Base-by-base conservation (phyloP, 768 basidiomycete species). In the Punctularia strigosozonata region DNA sequence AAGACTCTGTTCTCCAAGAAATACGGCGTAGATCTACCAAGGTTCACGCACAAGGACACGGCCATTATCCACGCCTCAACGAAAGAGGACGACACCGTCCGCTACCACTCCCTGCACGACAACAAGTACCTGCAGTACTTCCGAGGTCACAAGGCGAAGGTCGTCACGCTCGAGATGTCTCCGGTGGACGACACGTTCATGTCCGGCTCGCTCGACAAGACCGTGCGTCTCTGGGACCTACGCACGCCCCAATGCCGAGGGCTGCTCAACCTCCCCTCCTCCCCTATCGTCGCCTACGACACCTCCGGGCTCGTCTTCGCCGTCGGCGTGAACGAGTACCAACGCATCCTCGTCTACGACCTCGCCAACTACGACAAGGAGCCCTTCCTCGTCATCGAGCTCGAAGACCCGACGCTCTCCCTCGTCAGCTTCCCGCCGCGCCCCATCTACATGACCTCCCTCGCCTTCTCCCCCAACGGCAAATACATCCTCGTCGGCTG, bases 71-170 rank as follows among this genome's bases (percentile, higher is more conserved):
- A 97, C 51, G 85, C 92, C 6, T 92, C 88, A 4, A 97, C 92
- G 14, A 97, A 94, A 56, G 86, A 85, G 57, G 87, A 97, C 57
- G 88, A 97, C 54, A 90, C 85, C 1, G 75, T 98, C 47, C 77
- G 95, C 32, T 97, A 97, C 58, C 88, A 94, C 50, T 92, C 88
- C 1, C 57, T 94, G 36, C 90, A 97, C 58, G 90, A 94, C 70
- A 97, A 95, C 69, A 89, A 84, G 55, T 99, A 91, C 57, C 63
- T 98, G 23, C 77, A 83, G 46, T 99, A 99, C 63, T 98, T 95
- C 68, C 82, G 77, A 51, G 95, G 95, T 0, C 95, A 99, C 64
- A 90, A 78, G 47, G 83, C 71, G 25, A 73, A 80, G 41, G 95
- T 99, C 3, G 71, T 85, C 24, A 94, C 92, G 0, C 64, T 99